Percentiles rank a stretch among this genome's conserved stretches.
Evolutionary conservation across 2,329 filamentous ascomycete genomes (phyloP).

Genomic region (Colletotrichum shisoi): DNA sequence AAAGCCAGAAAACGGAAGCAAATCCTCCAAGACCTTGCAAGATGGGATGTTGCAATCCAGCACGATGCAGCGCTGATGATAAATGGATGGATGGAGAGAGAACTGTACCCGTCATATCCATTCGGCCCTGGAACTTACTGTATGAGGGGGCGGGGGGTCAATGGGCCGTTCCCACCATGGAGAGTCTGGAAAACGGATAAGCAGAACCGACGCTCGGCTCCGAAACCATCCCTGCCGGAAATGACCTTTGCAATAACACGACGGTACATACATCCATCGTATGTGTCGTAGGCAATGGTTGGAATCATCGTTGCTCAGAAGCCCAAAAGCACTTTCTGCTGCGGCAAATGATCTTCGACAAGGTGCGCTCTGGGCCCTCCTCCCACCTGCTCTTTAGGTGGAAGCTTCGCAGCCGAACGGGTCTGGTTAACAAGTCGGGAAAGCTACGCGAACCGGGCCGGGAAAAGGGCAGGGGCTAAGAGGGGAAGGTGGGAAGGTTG

Average conservation of each 20-base stretch:
- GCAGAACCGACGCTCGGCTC: background rate
- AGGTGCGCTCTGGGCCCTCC: background rate
- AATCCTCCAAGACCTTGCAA: background rate
- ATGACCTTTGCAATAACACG: background rate
- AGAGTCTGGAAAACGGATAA: background rate
- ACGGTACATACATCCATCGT: no score
- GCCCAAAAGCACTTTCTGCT: background rate
- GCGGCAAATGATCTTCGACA: conserved; percentile 27
- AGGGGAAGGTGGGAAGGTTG: background rate
- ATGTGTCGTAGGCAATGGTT: background rate
- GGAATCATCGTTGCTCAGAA: background rate
- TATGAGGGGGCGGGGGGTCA: no score
- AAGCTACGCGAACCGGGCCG: conserved; percentile 15
- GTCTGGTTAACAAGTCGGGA: conserved; percentile 24
- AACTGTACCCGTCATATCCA: background rate
- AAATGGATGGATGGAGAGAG: background rate
- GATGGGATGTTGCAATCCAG: background rate
- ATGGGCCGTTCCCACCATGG: no score
- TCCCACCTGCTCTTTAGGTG: background rate
- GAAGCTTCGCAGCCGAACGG: conserved; percentile 12
- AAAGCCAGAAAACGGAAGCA: background rate
- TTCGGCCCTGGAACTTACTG: no score
- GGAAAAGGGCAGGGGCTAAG: conserved; percentile 13
- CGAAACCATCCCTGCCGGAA: background rate
- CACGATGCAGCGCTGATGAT: background rate